A percentile compares a stretch with the other conserved stretches of the same genome.
These are phyloP conservation scores for Zymoseptoria brevis DNA, from an alignment of 2,329 filamentous ascomycete species.

Conservation along the genomic window DNA sequence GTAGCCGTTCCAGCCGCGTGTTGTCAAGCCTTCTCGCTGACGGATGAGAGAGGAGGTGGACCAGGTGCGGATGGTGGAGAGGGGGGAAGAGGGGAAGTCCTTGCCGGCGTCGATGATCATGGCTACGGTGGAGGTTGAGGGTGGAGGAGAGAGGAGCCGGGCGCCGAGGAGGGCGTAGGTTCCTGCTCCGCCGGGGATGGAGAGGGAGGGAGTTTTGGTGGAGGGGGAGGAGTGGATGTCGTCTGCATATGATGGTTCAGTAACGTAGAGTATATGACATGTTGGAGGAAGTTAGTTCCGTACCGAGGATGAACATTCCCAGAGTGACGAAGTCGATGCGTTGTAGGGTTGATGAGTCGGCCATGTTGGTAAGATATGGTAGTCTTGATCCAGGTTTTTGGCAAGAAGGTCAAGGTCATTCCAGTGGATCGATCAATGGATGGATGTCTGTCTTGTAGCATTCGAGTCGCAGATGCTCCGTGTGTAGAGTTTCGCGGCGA, in stretches of 20 bases:
- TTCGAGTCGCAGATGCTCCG: no score
- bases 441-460: no score
- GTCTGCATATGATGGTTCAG: slow-evolving; percentile 46
- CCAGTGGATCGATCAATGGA: not conserved
- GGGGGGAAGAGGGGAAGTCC: slow-evolving; percentile 69
- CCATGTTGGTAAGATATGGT: not conserved
- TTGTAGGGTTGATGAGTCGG: not conserved
- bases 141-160: slow-evolving; percentile 74
- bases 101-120: slow-evolving; percentile 88
- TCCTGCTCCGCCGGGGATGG: slow-evolving; percentile 83
- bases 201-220: slow-evolving; percentile 47
- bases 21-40: slow-evolving; percentile 62
- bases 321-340: slow-evolving; percentile 51
- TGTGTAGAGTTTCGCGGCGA: no score
- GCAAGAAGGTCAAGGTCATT: no score
- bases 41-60: slow-evolving; percentile 65
- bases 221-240: slow-evolving; percentile 79
- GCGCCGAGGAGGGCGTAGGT: slow-evolving; percentile 82
- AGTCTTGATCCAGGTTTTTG: no score
- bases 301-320: slow-evolving; percentile 59
- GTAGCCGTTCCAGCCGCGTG: slow-evolving; percentile 89
- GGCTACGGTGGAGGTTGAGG: slow-evolving; percentile 60
- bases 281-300: not conserved
- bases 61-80: slow-evolving; percentile 62
- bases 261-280: not conserved